A percentile compares a stretch with the other conserved stretches of the same genome.
Evolutionary conservation across 2,329 filamentous ascomycete genomes (phyloP).

Genomic region (Albophoma yamanashiensis): DNA sequence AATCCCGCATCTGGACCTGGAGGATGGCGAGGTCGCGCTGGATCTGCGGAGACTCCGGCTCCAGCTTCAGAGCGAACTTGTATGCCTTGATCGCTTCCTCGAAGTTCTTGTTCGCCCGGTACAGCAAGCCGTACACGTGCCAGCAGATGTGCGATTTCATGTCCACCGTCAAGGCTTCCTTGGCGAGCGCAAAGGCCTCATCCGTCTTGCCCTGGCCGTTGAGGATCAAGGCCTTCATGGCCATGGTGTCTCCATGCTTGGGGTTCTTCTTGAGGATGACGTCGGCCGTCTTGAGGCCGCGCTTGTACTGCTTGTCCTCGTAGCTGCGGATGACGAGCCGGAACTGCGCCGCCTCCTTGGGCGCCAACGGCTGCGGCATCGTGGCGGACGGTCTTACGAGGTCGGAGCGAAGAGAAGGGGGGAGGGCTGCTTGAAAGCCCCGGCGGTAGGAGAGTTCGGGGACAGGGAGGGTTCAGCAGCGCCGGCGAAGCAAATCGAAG

Average conservation of each 20-base stretch:
- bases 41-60: constrained; percentile 91
- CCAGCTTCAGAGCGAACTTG: constrained; percentile 84
- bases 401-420: not conserved
- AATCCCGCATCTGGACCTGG: constrained; percentile 95
- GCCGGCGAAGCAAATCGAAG: not conserved
- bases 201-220: constrained; percentile 87
- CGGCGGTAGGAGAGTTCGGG: not conserved
- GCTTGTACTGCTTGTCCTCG: constrained; percentile 97
- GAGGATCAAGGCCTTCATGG: constrained; percentile 97
- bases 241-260: constrained; percentile 94
- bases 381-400: constrained; percentile 8
- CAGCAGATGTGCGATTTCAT: constrained; percentile 99
- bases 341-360: constrained; percentile 92
- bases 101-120: constrained; percentile 91
- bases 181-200: constrained; percentile 88
- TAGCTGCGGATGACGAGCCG: constrained; percentile 91
- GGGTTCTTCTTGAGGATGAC: constrained; percentile 92
- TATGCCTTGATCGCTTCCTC: constrained; percentile 99
- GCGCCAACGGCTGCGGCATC: constrained; percentile 64
- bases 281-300: constrained; percentile 86
- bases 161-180: constrained; percentile 83
- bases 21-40: constrained; percentile 86
- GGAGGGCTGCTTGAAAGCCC: not conserved
- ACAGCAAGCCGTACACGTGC: constrained; percentile 96
- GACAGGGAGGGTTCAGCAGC: not conserved